Base-by-base conservation (phyloP, 2,329 filamentous ascomycete genomes). In the Lasiodiplodia citricola region DNA sequence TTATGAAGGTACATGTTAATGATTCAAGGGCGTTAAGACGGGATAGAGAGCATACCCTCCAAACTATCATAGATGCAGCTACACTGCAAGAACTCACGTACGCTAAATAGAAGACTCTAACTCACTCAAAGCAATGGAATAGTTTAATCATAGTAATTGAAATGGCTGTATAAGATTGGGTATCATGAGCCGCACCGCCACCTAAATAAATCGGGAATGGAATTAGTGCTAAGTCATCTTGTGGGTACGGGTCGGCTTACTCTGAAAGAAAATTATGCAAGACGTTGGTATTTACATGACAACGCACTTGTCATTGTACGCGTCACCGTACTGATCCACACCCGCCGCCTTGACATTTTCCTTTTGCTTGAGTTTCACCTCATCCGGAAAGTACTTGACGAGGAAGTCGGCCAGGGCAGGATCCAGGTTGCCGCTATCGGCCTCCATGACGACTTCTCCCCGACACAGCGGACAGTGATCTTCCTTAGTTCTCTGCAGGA, bases 331-430 rank as follows among this genome's bases (percentile, higher is more conserved):
- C 71, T 90, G 84, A 76, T 94, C 92, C 65, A 90, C 85, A 4
- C 91, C 90, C n/a, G 90, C 87, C 76, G 92, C 91, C 21, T 87
- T 85, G 76, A 96, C 92, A 75, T 95, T 94, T 67, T 90, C 88
- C 72, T 84, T 83, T 64, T 86, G 83, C 71, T 86, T 82, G 56
- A 83, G 80, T 74, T 84, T 85, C 58, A 87, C 87, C 78, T 96
- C 93, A 66, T 93, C 89, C 1, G 91, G 90, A 72, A 97, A 96
- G 79, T 93, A 94, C 69, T 87, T 88, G 73, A 90, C 88, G 70
- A 96, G 80, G 71, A 92, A 95, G 31, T 85, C 87, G 64, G 89
- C 87, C 25, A 93, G 83, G 6, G 90, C 84, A 25, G 82, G 80
- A 74, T 97, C 93, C 25, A 31, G 75, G 84, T 82, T 83, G 87